Evolutionary conservation across 139 green algal species (phyloP).

Genomic region (Chlamydomonas asymmetrica): DNA sequence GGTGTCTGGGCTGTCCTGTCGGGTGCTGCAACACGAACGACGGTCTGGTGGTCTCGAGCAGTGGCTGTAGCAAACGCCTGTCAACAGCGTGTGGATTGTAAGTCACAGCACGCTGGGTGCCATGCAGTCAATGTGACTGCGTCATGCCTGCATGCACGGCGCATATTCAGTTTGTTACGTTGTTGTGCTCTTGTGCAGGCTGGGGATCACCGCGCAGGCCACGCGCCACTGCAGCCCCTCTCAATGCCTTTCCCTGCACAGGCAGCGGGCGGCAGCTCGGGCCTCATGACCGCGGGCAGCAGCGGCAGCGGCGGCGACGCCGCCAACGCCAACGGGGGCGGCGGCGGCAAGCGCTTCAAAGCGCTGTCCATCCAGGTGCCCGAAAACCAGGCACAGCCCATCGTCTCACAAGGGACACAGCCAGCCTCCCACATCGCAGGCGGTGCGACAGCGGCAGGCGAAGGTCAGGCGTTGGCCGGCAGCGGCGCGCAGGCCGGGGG

Average conservation of each 20-base stretch:
- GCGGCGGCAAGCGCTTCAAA: slow-evolving; percentile 20
- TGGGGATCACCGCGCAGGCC: neutral
- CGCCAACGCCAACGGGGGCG: slow-evolving; percentile 1
- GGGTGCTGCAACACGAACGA: no score
- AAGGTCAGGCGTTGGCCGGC: no score
- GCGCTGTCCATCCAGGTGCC: slow-evolving; percentile 25
- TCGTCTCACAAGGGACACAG: no score
- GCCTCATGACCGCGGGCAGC: neutral
- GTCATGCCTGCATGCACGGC: slow-evolving; percentile 7
- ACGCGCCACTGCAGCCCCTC: neutral
- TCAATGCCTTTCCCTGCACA: neutral
- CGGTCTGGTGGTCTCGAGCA: no score
- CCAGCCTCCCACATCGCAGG: no score
- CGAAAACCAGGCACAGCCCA: slow-evolving; percentile 14
- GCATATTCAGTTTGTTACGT: neutral
- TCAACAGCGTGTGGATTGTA: no score
- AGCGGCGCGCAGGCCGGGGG: no score
- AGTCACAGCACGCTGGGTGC: no score
- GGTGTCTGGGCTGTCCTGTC: no score
- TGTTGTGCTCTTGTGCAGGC: neutral
- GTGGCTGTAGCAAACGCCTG: no score
- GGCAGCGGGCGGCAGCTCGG: neutral
- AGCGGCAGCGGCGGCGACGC: neutral
- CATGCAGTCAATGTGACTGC: neutral
- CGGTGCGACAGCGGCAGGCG: no score